Evolutionary conservation across 2,329 filamentous ascomycete species (phyloP), one percentile per base, ranked within the genome.

Genomic region (Botrytis galanthina): DNA sequence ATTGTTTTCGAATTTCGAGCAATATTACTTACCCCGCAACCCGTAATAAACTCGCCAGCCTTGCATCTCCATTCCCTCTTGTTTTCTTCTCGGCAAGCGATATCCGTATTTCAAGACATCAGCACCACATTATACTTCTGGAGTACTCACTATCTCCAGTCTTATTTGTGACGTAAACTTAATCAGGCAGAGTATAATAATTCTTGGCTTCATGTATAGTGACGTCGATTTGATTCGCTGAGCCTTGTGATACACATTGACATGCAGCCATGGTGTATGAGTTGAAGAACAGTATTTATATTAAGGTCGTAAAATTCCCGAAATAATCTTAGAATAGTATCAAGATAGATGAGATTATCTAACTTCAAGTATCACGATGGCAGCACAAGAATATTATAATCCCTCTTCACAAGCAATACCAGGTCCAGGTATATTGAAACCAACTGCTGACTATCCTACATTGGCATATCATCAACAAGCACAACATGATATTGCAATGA

Each of bases 161-260:
- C 44, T 66, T 18, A 7, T 46, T 48, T 42, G 22, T 62, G 54
- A 70, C 68, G 29, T 70, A 48, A 44, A 46, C 51, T 62, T 62
- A 46, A 42, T 42, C 22, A 70, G 22, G 29, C 39, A n/a, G 35
- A 70, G 68, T 32, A 29, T 37, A 48, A 62, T 35, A 44, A 29
- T 29, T 61, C 68, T 46, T 70, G 54, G 54, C 63, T 62, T 46
- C 39, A 70, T 70, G 68, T 70, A 62, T 44, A 9, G 68, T 70
- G 68, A 70, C 54, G 68, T 62, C 68, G 57, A 70, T n/a, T 48
- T 44, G 44, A 51, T 67, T 51, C 63, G 44, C 22, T n/a, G 63
- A 67, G 63, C 63, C 32, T 67, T 51, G 32, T 67, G 63, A 51
- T 51, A 16, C 51, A 67, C 10, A 51, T 20, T 42, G n/a, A n/a